phyloP scores from a whole-genome alignment of 805 yeast genomes.

The Brettanomyces naardenensis region DNA sequence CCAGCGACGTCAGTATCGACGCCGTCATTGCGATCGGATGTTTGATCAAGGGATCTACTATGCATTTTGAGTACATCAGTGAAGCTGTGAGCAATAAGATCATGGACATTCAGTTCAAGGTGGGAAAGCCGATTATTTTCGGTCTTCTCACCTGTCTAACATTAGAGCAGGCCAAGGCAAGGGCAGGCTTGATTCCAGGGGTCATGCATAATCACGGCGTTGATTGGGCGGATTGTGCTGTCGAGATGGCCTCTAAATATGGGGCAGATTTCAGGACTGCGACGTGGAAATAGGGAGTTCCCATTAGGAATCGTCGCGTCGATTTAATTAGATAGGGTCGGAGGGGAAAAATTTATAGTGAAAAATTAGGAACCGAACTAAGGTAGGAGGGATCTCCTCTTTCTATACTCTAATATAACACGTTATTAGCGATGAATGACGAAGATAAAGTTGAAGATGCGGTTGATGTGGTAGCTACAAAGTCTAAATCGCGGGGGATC shows the following conservation, averaged over 20 bases:
- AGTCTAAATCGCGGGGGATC: conserved; percentile 3
- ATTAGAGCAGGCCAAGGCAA: conserved; percentile 85
- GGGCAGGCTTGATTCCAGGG: conserved; percentile 76
- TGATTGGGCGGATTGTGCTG: conserved; percentile 99
- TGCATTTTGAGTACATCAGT: conserved; percentile 97
- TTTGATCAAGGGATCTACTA: conserved; percentile 90
- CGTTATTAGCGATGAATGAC: too few relatives aligned
- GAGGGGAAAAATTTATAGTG: too few relatives aligned
- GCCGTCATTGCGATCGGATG: conserved; percentile 93
- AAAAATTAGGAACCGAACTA: too few relatives aligned
- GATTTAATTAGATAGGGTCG: too few relatives aligned
- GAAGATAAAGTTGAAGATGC: conserved; percentile 1
- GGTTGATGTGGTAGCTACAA: conserved; percentile 1
- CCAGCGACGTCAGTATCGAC: conserved; percentile 49
- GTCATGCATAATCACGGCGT: conserved; percentile 93
- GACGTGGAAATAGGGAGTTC: neutral
- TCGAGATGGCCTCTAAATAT: conserved; percentile 72
- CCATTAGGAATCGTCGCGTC: too few relatives aligned
- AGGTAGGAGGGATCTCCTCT: too few relatives aligned
- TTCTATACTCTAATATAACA: too few relatives aligned
- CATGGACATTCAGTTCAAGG: conserved; percentile 69
- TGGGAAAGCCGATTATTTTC: conserved; percentile 76
- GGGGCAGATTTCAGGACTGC: conserved; percentile 1
- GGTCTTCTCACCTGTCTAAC: conserved; percentile 92
- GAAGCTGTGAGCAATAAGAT: conserved; percentile 80